phyloP scores from a whole-genome alignment of 2,329 filamentous ascomycete genomes.

The Periconia macrospinosa region DNA sequence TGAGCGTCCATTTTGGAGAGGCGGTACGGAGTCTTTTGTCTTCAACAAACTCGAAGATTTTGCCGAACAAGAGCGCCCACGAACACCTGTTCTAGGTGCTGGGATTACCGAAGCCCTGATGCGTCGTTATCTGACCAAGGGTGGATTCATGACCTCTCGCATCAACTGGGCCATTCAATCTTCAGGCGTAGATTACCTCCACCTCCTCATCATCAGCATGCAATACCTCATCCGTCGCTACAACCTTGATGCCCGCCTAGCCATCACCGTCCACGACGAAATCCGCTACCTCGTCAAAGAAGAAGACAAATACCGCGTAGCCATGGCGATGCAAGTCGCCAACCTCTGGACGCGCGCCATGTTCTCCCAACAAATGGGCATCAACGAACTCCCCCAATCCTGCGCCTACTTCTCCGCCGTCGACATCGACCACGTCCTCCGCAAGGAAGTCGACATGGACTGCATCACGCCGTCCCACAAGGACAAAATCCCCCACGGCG shows the following conservation, averaged over 20 bases:
- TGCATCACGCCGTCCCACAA: constrained; percentile 89
- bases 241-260: constrained; percentile 80
- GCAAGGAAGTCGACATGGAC: constrained; percentile 98
- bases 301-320: constrained; percentile 82
- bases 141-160: constrained; percentile 89
- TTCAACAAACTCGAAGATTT: constrained; percentile 99
- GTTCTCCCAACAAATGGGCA: constrained; percentile 96
- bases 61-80: constrained; percentile 87
- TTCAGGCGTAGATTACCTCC: constrained; percentile 94
- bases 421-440: constrained; percentile 91
- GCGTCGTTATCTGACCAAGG: constrained; percentile 82
- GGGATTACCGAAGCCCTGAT: constrained; percentile 96
- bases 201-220: constrained; percentile 91
- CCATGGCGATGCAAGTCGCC: constrained; percentile 89
- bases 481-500: constrained; percentile 76
- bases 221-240: constrained; percentile 87
- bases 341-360: constrained; percentile 98
- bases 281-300: constrained; percentile 90
- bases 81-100: constrained; percentile 89
- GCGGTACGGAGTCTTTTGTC: constrained; percentile 94
- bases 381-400: constrained; percentile 88
- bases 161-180: constrained; percentile 99
- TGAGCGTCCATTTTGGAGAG: constrained; percentile 85
- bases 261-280: constrained; percentile 96
- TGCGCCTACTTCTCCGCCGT: constrained; percentile 96